Evolutionary conservation across 345 rosid genomes (phyloP), one percentile per base, ranked within the genome.

Genomic region (Populus euphratica): DNA sequence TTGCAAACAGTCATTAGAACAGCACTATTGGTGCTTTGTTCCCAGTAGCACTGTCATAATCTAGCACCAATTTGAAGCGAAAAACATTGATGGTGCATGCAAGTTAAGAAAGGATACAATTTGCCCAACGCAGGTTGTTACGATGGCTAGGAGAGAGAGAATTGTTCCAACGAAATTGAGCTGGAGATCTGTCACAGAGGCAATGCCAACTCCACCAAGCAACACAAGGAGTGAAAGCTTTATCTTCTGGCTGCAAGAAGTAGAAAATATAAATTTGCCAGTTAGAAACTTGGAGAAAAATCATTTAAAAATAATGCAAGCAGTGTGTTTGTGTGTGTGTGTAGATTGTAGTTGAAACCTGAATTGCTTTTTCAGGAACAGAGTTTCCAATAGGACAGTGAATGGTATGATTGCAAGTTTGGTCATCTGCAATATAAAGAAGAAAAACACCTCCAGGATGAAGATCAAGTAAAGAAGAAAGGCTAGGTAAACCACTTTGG

Each of bases 361-460:
- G 87, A 96, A 96, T 77, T 92, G 91, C 85, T 93, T 96, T 70
- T 93, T 92, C 38, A 93, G 81, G 87, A 96, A 96, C 72, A 96
- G 70, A 39, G 99, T 96, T 89, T 96, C 99, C 87, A 96, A 77
- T 69, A 93, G 73, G 11, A 96, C 98, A 56, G 99, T 96, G 89
- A 96, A 96, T 67, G 99, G 99, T 70, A 96, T 96, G 76, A 96
- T 96, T 70, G 99, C 97, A 81, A 96, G 94, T 80, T 96, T 96
- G 25, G 99, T 96, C 99, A 96, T 96, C 98, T 93, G 90, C 75
- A 79, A 77, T 3, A n/a, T 38, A 68, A 78, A 29, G 20, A 21
- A 16, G 69, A 38, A 41, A 50, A 80, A 16, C 7, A 44, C 16
- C 39, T 11, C 31, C 0, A 66, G 31, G 41, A 39, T 0, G 29